A percentile compares a stretch with the other conserved stretches of the same genome.
These are phyloP conservation scores for Sodiomyces alkalinus DNA, from an alignment of 2,329 filamentous ascomycete genomes.

Conservation along the genomic window DNA sequence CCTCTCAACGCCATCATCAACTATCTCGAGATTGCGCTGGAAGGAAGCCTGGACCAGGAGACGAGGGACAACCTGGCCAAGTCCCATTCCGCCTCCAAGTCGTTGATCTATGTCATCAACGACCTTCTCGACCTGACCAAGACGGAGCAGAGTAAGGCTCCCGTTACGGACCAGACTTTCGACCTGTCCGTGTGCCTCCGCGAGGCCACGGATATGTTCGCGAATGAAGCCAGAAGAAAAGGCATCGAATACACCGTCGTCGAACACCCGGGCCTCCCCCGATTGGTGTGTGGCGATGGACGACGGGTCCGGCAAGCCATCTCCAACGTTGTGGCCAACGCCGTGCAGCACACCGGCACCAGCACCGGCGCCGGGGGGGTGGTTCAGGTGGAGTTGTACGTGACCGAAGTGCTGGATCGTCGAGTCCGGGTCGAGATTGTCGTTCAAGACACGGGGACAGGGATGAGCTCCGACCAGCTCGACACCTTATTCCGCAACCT, in stretches of 20 bases:
- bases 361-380: constrained; percentile 54
- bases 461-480: constrained; percentile 48
- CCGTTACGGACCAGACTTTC: constrained; percentile 71
- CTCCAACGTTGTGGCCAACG: constrained; percentile 72
- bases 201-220: constrained; percentile 66
- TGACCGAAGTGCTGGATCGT: constrained; percentile 34
- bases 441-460: constrained; percentile 60
- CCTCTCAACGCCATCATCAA: constrained; percentile 91
- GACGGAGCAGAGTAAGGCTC: constrained; percentile 62
- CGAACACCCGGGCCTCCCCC: constrained; percentile 53
- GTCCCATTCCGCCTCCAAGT: constrained; percentile 85
- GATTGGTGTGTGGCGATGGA: constrained; percentile 61
- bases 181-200: constrained; percentile 54
- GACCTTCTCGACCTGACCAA: constrained; percentile 81
- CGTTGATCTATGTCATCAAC: constrained; percentile 86
- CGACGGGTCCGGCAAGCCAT: constrained; percentile 69
- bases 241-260: constrained; percentile 53
- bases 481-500: constrained; percentile 43
- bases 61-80: constrained; percentile 71
- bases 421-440: constrained; percentile 58
- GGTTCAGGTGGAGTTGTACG: constrained; percentile 56
- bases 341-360: constrained; percentile 57
- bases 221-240: constrained; percentile 61
- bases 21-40: constrained; percentile 79
- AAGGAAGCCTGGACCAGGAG: constrained; percentile 64